Evolutionary conservation across 78 protist species (phyloP).

Genomic region (Bodo saltans): DNA sequence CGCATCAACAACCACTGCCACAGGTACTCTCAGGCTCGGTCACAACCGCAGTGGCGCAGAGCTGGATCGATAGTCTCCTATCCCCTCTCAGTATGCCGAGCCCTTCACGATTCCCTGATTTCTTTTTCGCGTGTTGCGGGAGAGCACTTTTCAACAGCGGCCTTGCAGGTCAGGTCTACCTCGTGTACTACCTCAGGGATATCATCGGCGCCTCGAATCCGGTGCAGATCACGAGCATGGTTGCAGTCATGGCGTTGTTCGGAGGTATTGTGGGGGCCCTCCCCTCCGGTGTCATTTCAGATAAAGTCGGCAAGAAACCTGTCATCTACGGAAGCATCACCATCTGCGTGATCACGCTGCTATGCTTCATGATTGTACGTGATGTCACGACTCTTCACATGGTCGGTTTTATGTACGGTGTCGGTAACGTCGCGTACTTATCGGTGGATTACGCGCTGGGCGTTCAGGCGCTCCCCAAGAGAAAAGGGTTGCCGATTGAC

Average conservation of each 20-base stretch:
- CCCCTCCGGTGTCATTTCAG: constrained; percentile 6
- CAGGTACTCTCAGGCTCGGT: no score
- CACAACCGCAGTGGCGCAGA: neutral
- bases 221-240: neutral
- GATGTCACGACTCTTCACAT: neutral
- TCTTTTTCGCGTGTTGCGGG: neutral
- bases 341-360: neutral
- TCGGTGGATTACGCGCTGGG: constrained; percentile 25
- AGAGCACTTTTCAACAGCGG: constrained; percentile 10
- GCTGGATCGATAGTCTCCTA: neutral
- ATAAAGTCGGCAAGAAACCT: constrained; percentile 24
- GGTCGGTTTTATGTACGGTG: neutral
- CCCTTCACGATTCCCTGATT: constrained; percentile 5
- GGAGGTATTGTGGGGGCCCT: constrained; percentile 13
- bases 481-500: neutral
- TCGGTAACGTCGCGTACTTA: constrained; percentile 28
- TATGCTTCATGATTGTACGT: neutral
- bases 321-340: neutral
- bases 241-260: constrained; percentile 7
- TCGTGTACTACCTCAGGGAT: constrained; percentile 9
- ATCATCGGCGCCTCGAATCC: neutral
- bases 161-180: constrained; percentile 20
- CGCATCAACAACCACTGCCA: no score
- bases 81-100: neutral
- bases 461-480: constrained; percentile 1